phyloP scores from a whole-genome alignment of 148 eudicot genomes.

The Rhododendron williamsianum region DNA sequence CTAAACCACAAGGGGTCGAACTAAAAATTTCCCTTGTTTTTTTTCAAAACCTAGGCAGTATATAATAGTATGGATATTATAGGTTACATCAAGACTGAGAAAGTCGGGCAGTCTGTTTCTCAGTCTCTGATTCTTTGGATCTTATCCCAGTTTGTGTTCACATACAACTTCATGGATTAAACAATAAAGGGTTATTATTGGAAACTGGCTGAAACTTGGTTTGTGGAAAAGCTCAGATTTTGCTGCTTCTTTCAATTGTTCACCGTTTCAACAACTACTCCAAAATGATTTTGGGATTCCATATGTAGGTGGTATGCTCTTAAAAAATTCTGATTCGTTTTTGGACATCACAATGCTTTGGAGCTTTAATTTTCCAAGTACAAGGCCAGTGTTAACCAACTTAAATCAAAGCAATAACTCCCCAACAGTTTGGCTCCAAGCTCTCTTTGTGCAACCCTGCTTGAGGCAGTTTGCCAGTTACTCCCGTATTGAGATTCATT shows the following conservation, averaged over 20 bases:
- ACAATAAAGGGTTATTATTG: not conserved
- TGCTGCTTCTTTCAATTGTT: not conserved
- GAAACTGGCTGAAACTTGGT: not conserved
- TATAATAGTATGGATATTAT: no score
- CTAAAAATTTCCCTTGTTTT: no score
- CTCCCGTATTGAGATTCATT: not conserved
- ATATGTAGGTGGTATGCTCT: not conserved
- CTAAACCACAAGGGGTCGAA: no score
- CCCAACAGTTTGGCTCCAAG: not conserved
- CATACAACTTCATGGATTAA: not conserved
- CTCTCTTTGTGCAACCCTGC: not conserved
- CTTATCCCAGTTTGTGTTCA: not conserved
- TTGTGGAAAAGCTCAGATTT: not conserved
- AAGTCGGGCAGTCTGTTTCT: no score
- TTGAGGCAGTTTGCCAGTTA: not conserved
- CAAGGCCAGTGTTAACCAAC: not conserved
- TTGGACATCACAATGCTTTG: not conserved
- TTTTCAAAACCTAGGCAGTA: no score
- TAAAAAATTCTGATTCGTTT: not conserved
- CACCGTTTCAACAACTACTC: no score
- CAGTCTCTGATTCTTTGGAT: not conserved
- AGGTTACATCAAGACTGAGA: not conserved
- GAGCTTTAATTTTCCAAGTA: not conserved
- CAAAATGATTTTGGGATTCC: not conserved
- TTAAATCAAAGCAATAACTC: not conserved